Percentiles rank a stretch among this genome's conserved stretches.
Evolutionary conservation across 768 basidiomycete species (phyloP).

Genomic region (Paxillus ammoniavirescens): DNA sequence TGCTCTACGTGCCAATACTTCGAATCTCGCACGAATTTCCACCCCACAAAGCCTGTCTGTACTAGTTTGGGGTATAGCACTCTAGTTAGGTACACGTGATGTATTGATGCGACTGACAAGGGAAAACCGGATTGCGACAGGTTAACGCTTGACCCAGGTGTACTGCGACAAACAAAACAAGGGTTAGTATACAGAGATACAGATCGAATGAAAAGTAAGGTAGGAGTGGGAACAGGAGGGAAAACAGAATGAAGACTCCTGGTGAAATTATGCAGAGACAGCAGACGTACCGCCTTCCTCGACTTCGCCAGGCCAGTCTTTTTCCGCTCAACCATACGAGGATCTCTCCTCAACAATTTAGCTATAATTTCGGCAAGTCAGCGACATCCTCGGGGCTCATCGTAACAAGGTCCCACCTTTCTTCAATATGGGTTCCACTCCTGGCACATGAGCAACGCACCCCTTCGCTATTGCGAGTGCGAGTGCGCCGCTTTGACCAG

Average conservation of each 20-base stretch:
- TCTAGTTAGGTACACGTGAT: too few species aligned
- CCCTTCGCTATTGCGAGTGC: slow-evolving; percentile 76
- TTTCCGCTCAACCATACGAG: slow-evolving; percentile 97
- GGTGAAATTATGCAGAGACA: neutral
- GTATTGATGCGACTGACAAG: neutral
- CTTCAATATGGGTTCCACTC: slow-evolving; percentile 60
- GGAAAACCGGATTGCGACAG: neutral
- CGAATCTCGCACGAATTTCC: too few species aligned
- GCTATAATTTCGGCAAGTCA: slow-evolving; percentile 43
- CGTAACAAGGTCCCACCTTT: slow-evolving; percentile 52
- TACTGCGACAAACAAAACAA: slow-evolving; percentile 46
- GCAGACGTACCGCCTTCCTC: slow-evolving; percentile 74
- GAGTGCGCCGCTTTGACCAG: slow-evolving; percentile 89
- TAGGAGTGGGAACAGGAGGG: too few species aligned
- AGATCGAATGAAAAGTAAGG: neutral
- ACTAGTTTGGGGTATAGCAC: too few species aligned
- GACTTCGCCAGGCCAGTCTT: slow-evolving; percentile 94
- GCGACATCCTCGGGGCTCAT: neutral
- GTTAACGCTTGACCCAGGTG: slow-evolving; percentile 94
- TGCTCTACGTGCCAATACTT: too few species aligned
- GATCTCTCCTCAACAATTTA: slow-evolving; percentile 85
- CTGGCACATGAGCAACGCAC: slow-evolving; percentile 68
- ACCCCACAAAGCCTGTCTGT: too few species aligned
- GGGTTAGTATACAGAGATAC: slow-evolving; percentile 4
- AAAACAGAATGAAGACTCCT: neutral